Conservation (phyloP, 2,329 filamentous ascomycete species). For the Beauveria australis region DNA sequence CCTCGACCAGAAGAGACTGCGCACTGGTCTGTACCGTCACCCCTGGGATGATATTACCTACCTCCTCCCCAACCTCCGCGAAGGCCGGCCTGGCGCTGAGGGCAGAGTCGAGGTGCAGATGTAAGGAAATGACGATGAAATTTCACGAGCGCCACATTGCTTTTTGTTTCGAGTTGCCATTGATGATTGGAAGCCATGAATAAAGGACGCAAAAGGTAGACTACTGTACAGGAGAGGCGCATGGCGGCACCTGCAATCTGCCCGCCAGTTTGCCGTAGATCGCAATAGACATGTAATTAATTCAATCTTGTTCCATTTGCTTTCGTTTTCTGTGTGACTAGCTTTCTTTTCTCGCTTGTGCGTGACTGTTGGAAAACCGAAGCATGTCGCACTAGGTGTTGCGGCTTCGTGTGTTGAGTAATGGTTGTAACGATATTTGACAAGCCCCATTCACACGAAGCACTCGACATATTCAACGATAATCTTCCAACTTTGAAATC, state of each 20-base stretch:
- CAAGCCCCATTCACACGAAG: neutral
- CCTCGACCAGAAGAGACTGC: conserved; percentile 98
- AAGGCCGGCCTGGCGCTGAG: conserved; percentile 65
- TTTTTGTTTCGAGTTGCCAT: conserved; percentile 16
- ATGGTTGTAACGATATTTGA: too few species aligned
- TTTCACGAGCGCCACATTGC: conserved; percentile 19
- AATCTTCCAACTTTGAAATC: too few species aligned
- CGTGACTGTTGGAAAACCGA: too few species aligned
- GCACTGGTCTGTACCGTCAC: conserved; percentile 97
- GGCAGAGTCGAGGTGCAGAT: conserved; percentile 85
- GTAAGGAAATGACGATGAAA: conserved; percentile 31
- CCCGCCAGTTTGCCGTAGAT: neutral
- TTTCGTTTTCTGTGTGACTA: neutral
- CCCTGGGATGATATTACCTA: conserved; percentile 99
- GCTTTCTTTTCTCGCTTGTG: too few species aligned
- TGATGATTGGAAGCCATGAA: conserved; percentile 7
- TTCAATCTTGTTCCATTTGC: conserved; percentile 1
- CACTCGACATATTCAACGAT: neutral
- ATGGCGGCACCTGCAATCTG: neutral
- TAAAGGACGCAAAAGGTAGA: conserved; percentile 4
- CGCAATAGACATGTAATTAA: conserved; percentile 11
- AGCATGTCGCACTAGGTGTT: too few species aligned
- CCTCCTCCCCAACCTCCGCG: conserved; percentile 71
- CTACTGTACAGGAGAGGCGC: conserved; percentile 6
- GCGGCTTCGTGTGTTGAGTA: too few species aligned